Percentiles rank a stretch among this genome's conserved stretches.
Evolutionary conservation across 2,329 filamentous ascomycete genomes (phyloP).

Genomic region (Colletotrichum costaricense): DNA sequence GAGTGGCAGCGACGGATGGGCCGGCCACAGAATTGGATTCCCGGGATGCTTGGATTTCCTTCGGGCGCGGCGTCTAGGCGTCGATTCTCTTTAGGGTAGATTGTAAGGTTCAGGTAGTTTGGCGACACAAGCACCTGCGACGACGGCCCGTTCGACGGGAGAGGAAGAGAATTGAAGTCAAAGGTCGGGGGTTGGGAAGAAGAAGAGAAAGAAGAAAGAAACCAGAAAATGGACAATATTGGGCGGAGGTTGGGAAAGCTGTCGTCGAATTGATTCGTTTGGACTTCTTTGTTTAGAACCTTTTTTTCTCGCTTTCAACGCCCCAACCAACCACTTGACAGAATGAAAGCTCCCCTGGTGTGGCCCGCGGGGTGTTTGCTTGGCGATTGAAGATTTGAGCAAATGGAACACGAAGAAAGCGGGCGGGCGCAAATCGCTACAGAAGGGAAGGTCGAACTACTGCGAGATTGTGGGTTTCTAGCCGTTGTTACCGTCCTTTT

Average conservation of each 20-base stretch:
- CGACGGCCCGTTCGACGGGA: neutral
- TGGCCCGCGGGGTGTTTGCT: too few species aligned
- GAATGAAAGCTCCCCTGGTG: conserved; percentile 3
- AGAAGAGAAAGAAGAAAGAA: too few species aligned
- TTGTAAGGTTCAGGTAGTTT: neutral
- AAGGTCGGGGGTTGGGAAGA: neutral
- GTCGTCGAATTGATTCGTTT: neutral
- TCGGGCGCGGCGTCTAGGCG: neutral
- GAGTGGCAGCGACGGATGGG: neutral
- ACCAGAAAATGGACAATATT: neutral
- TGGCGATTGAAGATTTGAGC: neutral
- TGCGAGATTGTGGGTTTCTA: neutral
- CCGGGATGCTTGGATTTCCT: neutral
- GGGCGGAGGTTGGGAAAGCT: conserved; percentile 1
- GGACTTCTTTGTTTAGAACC: neutral
- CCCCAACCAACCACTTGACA: neutral
- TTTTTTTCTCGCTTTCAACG: too few species aligned
- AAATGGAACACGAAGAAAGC: neutral
- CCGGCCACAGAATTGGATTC: neutral
- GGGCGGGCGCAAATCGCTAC: neutral
- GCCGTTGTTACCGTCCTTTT: neutral
- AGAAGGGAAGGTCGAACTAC: neutral
- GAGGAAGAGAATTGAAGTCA: neutral
- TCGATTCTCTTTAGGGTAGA: neutral
- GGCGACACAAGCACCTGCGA: neutral